Evolutionary conservation across 2,329 filamentous ascomycete genomes (phyloP).

Genomic region (Grosmannia penicillata): DNA sequence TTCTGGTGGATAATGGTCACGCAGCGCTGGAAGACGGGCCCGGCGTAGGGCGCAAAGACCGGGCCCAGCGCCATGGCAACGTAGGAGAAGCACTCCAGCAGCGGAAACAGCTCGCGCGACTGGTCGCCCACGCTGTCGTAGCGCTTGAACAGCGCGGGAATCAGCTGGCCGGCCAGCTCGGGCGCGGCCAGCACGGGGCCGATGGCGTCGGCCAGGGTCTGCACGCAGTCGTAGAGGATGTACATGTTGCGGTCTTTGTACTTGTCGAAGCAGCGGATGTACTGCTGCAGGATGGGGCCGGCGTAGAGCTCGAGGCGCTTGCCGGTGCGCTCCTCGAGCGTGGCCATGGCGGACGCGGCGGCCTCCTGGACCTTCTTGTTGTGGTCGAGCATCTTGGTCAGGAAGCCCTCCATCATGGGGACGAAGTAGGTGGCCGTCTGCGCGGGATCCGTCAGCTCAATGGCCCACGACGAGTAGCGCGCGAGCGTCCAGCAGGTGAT

Average conservation of each 20-base stretch:
- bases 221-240: slow-evolving; percentile 95
- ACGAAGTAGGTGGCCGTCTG: slow-evolving; percentile 72
- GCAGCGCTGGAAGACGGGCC: slow-evolving; percentile 75
- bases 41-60: slow-evolving; percentile 71
- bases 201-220: slow-evolving; percentile 87
- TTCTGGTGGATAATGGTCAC: slow-evolving; percentile 86
- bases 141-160: slow-evolving; percentile 80
- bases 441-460: slow-evolving; percentile 50
- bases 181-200: slow-evolving; percentile 67
- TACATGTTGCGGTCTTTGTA: slow-evolving; percentile 99
- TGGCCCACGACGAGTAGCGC: slow-evolving; percentile 85
- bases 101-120: slow-evolving; percentile 82
- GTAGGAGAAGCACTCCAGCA: slow-evolving; percentile 93
- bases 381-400: slow-evolving; percentile 86
- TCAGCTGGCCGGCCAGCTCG: slow-evolving; percentile 69
- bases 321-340: slow-evolving; percentile 85
- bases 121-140: slow-evolving; percentile 81
- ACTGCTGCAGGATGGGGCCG: slow-evolving; percentile 79
- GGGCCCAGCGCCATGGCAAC: slow-evolving; percentile 75
- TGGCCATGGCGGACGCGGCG: slow-evolving; percentile 88
- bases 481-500: slow-evolving; percentile 98
- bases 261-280: slow-evolving; percentile 77
- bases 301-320: slow-evolving; percentile 72
- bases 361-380: slow-evolving; percentile 98
- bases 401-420: slow-evolving; percentile 92